phyloP scores from a whole-genome alignment of 106 monocot species.

The Hemerocallis citrina region DNA sequence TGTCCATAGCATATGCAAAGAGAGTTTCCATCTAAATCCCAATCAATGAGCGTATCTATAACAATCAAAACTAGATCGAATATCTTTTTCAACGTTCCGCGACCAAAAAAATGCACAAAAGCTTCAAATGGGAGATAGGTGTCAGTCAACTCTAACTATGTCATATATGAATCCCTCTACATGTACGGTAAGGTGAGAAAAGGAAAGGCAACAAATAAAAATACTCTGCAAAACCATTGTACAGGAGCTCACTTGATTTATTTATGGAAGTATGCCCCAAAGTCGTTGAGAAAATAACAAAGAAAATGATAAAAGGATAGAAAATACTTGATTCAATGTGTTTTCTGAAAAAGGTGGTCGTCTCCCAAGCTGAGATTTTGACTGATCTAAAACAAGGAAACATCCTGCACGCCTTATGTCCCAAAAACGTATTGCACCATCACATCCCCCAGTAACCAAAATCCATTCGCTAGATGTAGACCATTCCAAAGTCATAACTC shows the following conservation, averaged over 20 bases:
- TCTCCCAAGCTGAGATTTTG: slow-evolving; percentile 74
- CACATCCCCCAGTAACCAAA: slow-evolving; percentile 84
- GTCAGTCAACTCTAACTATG: too few relatives aligned
- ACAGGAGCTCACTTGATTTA: background rate
- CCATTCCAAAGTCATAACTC: slow-evolving; percentile 96
- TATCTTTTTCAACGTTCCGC: background rate
- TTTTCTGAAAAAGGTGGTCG: slow-evolving; percentile 50
- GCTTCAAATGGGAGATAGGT: too few relatives aligned
- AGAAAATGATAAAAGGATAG: background rate
- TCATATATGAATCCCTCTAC: background rate
- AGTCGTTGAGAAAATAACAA: background rate
- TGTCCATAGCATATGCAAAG: background rate
- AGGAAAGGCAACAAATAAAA: background rate
- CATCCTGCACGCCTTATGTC: slow-evolving; percentile 95
- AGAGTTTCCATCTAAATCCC: background rate
- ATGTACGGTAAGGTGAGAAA: background rate
- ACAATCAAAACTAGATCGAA: background rate
- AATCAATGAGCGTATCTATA: background rate
- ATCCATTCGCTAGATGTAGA: slow-evolving; percentile 83
- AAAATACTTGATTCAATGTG: slow-evolving; percentile 38
- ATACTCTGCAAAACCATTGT: background rate
- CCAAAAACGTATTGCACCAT: slow-evolving; percentile 98
- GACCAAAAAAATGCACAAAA: background rate
- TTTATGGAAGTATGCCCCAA: background rate
- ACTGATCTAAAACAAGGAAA: slow-evolving; percentile 92